These are phyloP conservation scores for Paecilomyces sp. DNA, from an alignment of 2,329 filamentous ascomycete species.

Conservation along the genomic window DNA sequence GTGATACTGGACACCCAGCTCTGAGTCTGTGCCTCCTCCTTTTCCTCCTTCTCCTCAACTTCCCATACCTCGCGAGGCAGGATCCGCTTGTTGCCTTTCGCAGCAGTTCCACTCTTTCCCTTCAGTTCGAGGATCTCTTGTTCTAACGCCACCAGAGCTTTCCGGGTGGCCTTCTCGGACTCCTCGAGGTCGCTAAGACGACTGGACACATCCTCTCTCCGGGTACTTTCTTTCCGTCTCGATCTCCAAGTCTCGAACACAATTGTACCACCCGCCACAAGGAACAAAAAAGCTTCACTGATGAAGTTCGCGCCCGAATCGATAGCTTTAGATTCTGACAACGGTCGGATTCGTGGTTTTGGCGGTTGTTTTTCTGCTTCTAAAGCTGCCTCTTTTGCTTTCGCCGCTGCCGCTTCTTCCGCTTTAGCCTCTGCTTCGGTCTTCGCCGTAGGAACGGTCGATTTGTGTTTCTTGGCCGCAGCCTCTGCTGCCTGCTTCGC, in stretches of 20 bases:
- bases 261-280: slow-evolving; percentile 56
- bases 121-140: slow-evolving; percentile 38
- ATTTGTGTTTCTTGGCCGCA: slow-evolving; percentile 47
- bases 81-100: slow-evolving; percentile 24
- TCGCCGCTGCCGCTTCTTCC: slow-evolving; percentile 44
- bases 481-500: slow-evolving; percentile 47
- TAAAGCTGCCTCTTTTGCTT: slow-evolving; percentile 33
- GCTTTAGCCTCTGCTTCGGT: slow-evolving; percentile 54
- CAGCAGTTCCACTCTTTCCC: slow-evolving; percentile 26
- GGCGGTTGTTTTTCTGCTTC: slow-evolving; percentile 42
- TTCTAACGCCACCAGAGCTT: slow-evolving; percentile 38
- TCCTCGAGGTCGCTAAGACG: slow-evolving; percentile 52
- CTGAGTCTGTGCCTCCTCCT: slow-evolving; percentile 16
- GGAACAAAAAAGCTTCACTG: slow-evolving; percentile 59
- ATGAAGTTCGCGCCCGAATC: slow-evolving; percentile 64
- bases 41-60: slow-evolving; percentile 20
- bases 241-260: slow-evolving; percentile 57
- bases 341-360: slow-evolving; percentile 53
- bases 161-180: slow-evolving; percentile 34
- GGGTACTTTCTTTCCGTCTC: slow-evolving; percentile 52
- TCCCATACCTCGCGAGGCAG: slow-evolving; percentile 36
- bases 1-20: slow-evolving; percentile 26
- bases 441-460: slow-evolving; percentile 52
- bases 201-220: slow-evolving; percentile 55
- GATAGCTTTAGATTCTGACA: slow-evolving; percentile 62